Percentiles rank a stretch among this genome's conserved stretches.
phyloP scores from a whole-genome alignment of 306 rosid genomes.

The Neltuma alba region DNA sequence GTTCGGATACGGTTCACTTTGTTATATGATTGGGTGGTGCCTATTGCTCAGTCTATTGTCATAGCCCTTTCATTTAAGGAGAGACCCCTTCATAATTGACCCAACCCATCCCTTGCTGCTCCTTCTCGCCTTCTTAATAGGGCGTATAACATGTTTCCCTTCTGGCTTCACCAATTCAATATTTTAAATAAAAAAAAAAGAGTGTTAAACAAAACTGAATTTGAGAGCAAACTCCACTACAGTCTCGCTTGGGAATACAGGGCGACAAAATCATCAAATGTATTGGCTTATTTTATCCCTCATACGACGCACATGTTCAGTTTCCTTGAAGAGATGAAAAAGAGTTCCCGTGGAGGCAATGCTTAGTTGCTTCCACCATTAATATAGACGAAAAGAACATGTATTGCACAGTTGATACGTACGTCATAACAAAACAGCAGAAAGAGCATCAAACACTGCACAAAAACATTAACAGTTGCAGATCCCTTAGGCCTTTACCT shows the following conservation, averaged over 20 bases:
- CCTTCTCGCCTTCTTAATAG: not conserved
- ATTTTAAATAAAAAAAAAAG: too few species aligned
- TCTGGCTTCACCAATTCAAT: not conserved
- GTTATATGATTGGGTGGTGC: slow-evolving; percentile 15
- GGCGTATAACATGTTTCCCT: not conserved
- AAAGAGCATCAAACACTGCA: not conserved
- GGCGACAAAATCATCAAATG: not conserved
- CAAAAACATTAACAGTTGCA: not conserved
- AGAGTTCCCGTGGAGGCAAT: not conserved
- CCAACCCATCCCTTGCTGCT: not conserved
- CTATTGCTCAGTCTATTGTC: not conserved
- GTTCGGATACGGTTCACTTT: not conserved
- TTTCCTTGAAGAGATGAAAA: not conserved
- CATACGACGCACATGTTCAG: not conserved
- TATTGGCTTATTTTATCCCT: not conserved
- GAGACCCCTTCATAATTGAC: slow-evolving; percentile 5
- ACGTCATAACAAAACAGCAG: not conserved
- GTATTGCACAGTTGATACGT: not conserved
- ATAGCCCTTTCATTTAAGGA: slow-evolving; percentile 27
- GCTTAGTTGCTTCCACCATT: not conserved
- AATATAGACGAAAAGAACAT: not conserved
- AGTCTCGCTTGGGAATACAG: not conserved
- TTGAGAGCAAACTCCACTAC: not conserved
- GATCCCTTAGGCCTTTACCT: not conserved
- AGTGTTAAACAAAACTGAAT: not conserved